Evolutionary conservation across 495 filamentous ascomycete genomes (phyloP), one percentile per base, ranked within the genome.

Genomic region (Glutinoglossum americanum): DNA sequence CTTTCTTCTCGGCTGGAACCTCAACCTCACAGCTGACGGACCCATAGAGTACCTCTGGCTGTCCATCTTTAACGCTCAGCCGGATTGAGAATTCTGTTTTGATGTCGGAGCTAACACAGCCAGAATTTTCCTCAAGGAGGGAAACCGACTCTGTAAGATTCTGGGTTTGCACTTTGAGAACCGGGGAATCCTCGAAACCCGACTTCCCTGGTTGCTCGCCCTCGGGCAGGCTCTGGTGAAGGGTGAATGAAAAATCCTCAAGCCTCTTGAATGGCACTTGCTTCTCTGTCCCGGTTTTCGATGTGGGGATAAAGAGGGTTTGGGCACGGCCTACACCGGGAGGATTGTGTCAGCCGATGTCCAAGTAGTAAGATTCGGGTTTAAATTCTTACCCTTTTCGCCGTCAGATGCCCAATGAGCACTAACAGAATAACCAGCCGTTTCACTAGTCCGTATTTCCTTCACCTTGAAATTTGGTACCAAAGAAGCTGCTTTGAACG

Each of bases 391-490:
- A 65, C 64, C 64, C 57, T 63, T 66, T 11, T 58, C 62, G 17
- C 63, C 61, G 30, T 71, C 69, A 35, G 65, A 67, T 51, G 59
- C 64, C 74, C 79, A 96, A 62, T 79, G 83, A 62, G 92, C 76
- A 39, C 80, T 77, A 37, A 85, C 74, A 6, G 83, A 71, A 65
- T 92, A 94, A 19, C 69, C 69, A 35, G 87, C 80, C 17, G 71
- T 76, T 59, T 99, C 92, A 56, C 70, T 76, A 48, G 83, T 76
- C 56, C 84, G 76, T 60, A 99, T 97, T 63, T 97, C 93, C 74
- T 95, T 99, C 63, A 99, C 93, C 55, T 85, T 81, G 77, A 99
- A 99, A 65, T 81, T 88, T 37, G 89, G 87, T 69, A 85, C 93
- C 54, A 97, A 75, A 60, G 82, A 82, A 51, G 93, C 93, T 30